Evolutionary conservation across 2,329 filamentous ascomycete species (phyloP).

Genomic region (Nakataea oryzae): DNA sequence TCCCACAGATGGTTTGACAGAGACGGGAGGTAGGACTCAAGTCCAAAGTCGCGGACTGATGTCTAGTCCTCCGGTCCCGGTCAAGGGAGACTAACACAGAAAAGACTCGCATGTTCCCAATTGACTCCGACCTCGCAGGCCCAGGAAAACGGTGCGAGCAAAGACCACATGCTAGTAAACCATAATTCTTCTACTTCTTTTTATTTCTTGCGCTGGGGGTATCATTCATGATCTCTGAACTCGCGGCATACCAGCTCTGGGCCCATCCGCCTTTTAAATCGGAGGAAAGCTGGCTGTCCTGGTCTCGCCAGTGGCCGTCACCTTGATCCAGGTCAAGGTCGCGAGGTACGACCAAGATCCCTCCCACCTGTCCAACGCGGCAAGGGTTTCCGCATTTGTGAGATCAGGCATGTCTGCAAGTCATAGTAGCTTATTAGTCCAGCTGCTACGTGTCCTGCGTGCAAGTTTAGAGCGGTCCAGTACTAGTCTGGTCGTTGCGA

Average conservation of each 20-base stretch:
- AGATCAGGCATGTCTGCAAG: constrained; percentile 62
- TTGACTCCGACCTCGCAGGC: no score
- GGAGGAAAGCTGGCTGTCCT: constrained; percentile 73
- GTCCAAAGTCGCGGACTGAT: no score
- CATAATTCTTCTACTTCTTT: neutral
- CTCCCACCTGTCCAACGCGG: constrained; percentile 63
- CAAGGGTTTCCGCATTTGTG: constrained; percentile 52
- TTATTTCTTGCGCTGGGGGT: neutral
- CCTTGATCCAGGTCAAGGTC: constrained; percentile 65
- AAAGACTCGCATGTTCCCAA: neutral
- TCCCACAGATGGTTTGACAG: no score
- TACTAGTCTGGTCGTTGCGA: neutral
- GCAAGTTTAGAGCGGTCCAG: no score
- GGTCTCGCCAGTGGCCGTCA: constrained; percentile 54
- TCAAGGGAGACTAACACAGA: neutral
- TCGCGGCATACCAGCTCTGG: neutral
- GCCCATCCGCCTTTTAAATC: constrained; percentile 14
- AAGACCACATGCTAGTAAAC: neutral
- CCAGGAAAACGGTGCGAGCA: neutral
- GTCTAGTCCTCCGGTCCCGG: neutral
- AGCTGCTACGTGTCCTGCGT: neutral
- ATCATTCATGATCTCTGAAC: neutral
- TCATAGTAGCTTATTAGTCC: neutral
- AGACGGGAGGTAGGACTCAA: no score
- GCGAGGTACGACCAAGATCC: constrained; percentile 75